phyloP scores from a whole-genome alignment of 73 alveolate genomes.

The Tetrahymena borealis region DNA sequence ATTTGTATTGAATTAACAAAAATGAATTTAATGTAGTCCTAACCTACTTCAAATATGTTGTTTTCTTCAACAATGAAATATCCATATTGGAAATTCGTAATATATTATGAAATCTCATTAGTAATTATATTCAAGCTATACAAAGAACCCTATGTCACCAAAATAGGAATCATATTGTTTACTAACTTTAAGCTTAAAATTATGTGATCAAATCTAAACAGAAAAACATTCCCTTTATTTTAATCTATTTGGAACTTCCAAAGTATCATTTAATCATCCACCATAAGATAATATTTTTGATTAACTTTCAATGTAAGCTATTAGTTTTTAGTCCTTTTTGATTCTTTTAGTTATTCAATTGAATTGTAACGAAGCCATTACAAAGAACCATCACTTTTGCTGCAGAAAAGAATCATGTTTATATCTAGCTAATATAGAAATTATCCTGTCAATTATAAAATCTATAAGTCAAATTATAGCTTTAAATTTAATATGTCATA shows the following conservation, averaged over 20 bases:
- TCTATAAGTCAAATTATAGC: background rate
- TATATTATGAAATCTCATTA: background rate
- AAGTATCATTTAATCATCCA: background rate
- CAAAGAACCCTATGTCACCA: background rate
- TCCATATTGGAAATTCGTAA: background rate
- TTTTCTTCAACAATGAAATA: background rate
- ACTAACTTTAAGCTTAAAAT: background rate
- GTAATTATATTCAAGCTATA: background rate
- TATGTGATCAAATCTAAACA: background rate
- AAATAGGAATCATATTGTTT: background rate
- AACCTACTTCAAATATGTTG: background rate
- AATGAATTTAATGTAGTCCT: background rate
- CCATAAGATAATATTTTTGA: background rate
- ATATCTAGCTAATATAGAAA: background rate
- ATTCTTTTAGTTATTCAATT: background rate
- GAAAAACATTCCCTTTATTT: background rate
- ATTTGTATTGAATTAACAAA: too few relatives aligned
- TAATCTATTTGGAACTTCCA: background rate
- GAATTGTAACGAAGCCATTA: background rate
- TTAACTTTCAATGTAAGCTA: background rate
- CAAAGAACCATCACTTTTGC: background rate
- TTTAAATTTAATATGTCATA: background rate
- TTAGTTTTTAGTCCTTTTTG: background rate
- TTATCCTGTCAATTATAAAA: background rate
- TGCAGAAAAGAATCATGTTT: background rate